These are phyloP conservation scores for Lentinus brumalis DNA, from an alignment of 768 basidiomycete genomes.

Conservation along the genomic window DNA sequence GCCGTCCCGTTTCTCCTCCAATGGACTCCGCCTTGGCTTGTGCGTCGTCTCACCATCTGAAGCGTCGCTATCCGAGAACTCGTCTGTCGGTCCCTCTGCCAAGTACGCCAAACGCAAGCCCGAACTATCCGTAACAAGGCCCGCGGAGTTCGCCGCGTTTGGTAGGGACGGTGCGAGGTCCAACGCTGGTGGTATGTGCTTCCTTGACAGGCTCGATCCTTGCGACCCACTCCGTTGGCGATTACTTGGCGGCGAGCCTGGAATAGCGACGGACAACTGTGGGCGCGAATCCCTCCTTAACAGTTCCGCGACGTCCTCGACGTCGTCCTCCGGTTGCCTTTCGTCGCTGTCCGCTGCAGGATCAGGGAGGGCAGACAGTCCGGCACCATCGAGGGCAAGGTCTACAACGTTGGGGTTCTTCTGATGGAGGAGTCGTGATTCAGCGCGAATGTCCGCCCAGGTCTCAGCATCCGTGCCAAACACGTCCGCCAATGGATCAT, in stretches of 20 bases:
- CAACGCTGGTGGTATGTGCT: slow-evolving; percentile 57
- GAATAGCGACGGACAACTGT: slow-evolving; percentile 39
- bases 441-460: slow-evolving; percentile 55
- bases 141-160: slow-evolving; percentile 35
- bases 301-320: slow-evolving; percentile 35
- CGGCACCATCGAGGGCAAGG: slow-evolving; percentile 51
- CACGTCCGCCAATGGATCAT: slow-evolving; percentile 60
- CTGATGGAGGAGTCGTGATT: slow-evolving; percentile 28
- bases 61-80: slow-evolving; percentile 13
- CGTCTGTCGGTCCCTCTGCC: slow-evolving; percentile 26
- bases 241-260: slow-evolving; percentile 39
- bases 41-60: slow-evolving; percentile 19
- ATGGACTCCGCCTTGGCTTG: slow-evolving; percentile 33
- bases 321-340: slow-evolving; percentile 42
- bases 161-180: slow-evolving; percentile 37
- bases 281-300: slow-evolving; percentile 30
- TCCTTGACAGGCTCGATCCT: slow-evolving; percentile 32
- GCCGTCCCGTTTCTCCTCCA: slow-evolving; percentile 49
- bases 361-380: slow-evolving; percentile 32
- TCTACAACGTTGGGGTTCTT: slow-evolving; percentile 52
- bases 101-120: slow-evolving; percentile 52
- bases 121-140: slow-evolving; percentile 32
- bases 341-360: slow-evolving; percentile 29
- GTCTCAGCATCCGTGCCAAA: slow-evolving; percentile 69
- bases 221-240: slow-evolving; percentile 7